Evolutionary conservation across 495 filamentous ascomycete species (phyloP).

Genomic region (Sporormia fimetaria): DNA sequence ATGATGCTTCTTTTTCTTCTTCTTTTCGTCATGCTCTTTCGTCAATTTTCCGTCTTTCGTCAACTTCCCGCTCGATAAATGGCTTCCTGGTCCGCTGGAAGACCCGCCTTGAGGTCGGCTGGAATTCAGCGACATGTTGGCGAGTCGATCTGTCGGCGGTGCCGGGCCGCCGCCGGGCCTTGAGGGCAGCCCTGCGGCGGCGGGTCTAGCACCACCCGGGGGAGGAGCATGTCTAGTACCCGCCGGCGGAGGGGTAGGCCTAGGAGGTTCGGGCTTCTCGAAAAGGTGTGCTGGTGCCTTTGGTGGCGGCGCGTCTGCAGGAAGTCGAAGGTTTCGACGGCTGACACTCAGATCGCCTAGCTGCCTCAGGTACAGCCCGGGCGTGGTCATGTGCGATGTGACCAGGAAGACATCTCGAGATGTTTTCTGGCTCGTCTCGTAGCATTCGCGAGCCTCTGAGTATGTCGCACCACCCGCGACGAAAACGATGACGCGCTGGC

Average conservation of each 20-base stretch:
- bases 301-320: constrained; percentile 66
- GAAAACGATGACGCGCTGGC: constrained; percentile 87
- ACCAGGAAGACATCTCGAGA: constrained; percentile 77
- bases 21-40: constrained; percentile 41
- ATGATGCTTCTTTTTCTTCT: constrained; percentile 63
- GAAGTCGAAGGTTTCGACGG: constrained; percentile 63
- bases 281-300: constrained; percentile 79
- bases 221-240: too few relatives aligned
- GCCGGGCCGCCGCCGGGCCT: constrained; percentile 26
- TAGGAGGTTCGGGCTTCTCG: constrained; percentile 47
- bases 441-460: constrained; percentile 77
- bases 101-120: constrained; percentile 21
- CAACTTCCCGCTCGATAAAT: constrained; percentile 32
- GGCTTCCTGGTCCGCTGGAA: constrained; percentile 21
- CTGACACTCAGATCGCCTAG: constrained; percentile 66
- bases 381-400: constrained; percentile 84
- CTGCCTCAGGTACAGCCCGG: constrained; percentile 68
- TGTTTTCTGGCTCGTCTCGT: constrained; percentile 62
- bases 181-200: constrained; percentile 25
- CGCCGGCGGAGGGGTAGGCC: constrained; percentile 37
- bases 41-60: too few relatives aligned
- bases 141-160: constrained; percentile 49
- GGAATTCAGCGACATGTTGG: constrained; percentile 43
- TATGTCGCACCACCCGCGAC: constrained; percentile 95
- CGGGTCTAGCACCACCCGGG: too few relatives aligned